Percentiles rank a stretch among this genome's conserved stretches.
phyloP scores from a whole-genome alignment of 2,329 filamentous ascomycete species.

The Endothia cerciana region DNA sequence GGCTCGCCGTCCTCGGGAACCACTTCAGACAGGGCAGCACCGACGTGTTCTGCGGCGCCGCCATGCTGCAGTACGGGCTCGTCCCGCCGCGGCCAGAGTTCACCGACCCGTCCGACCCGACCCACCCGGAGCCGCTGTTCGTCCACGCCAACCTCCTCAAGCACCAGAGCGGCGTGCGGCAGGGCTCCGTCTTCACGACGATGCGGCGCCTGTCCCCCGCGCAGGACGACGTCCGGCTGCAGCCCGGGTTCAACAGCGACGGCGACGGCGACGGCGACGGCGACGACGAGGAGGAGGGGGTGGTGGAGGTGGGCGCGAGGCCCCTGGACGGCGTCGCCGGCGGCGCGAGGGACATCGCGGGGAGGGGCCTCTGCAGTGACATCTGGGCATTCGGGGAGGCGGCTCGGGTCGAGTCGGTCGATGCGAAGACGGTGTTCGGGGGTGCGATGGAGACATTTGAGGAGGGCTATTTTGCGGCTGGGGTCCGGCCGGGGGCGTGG shows the following conservation, averaged over 20 bases:
- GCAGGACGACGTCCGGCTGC: constrained; percentile 23
- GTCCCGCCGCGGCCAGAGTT: constrained; percentile 6
- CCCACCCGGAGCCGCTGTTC: constrained; percentile 26
- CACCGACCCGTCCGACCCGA: constrained; percentile 18
- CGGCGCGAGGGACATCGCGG: constrained; percentile 13
- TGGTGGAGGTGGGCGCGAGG: not conserved
- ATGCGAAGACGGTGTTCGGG: constrained; percentile 17
- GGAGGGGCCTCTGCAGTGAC: constrained; percentile 26
- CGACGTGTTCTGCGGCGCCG: constrained; percentile 25
- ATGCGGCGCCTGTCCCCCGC: constrained; percentile 20
- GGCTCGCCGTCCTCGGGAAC: constrained; percentile 28
- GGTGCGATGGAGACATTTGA: constrained; percentile 20
- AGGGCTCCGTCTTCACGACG: constrained; percentile 13
- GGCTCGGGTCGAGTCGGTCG: constrained; percentile 21
- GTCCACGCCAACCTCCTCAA: constrained; percentile 29
- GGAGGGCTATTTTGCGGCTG: constrained; percentile 23
- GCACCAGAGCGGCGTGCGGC: constrained; percentile 25
- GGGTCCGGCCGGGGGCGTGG: constrained; percentile 20
- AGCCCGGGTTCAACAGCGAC: not conserved
- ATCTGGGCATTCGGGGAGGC: constrained; percentile 23
- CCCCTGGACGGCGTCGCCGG: constrained; percentile 20
- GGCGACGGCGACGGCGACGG: not conserved
- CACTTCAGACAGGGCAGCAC: not conserved
- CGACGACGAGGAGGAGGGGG: not conserved
- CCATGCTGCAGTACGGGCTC: constrained; percentile 29